Base-by-base conservation (phyloP, 202 grass and related monocot species). In the Brachypodium distachyon region DNA sequence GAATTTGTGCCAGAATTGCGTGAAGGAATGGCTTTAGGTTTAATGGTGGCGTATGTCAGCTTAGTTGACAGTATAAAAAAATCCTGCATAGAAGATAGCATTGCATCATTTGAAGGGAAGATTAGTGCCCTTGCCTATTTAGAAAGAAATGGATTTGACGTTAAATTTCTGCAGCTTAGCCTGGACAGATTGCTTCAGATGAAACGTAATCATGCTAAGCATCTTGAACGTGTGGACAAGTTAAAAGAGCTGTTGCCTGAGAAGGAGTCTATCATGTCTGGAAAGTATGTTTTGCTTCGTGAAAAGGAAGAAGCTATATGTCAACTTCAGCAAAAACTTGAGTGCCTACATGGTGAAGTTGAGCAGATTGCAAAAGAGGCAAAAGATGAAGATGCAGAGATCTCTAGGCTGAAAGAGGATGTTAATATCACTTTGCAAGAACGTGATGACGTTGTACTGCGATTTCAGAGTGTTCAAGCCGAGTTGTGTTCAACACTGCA, bases 21-120 rank as follows among this genome's bases (percentile, higher is more conserved):
- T 70, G 91, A 98, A 79, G 95, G 91, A 69, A 83, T 87, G 41
- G 95, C 95, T 27, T 70, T 98, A 84, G 96, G 96, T 78, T 12
- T 99, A 49, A 95, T 89, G 87, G 12, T 89, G 28, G 62, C 84
- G 12, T 99, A 83, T 77, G 54, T 77, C 27, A 82, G 79, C 42
- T 55, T 92, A 53, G 89, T 88, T 37, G 70, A 81, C 34, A 63
- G 18, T 67, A 74, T 83, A 40, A 64, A 47, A 14, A 66, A 70
- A 13, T 81, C 91, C 32, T 5, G 67, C 42, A 80, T 90, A 52
- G 62, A 75, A 50, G 81, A 92, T 37, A 59, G 23, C 67, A 50
- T 54, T 41, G 69, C 73, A 12, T 63, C 38, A 57, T 80, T 92
- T 34, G 50, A 92, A 49, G 73, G 86, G 55, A 88, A 74, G 65